Conservation (phyloP, 129 eudicot genomes). For the Tagetes erecta region DNA sequence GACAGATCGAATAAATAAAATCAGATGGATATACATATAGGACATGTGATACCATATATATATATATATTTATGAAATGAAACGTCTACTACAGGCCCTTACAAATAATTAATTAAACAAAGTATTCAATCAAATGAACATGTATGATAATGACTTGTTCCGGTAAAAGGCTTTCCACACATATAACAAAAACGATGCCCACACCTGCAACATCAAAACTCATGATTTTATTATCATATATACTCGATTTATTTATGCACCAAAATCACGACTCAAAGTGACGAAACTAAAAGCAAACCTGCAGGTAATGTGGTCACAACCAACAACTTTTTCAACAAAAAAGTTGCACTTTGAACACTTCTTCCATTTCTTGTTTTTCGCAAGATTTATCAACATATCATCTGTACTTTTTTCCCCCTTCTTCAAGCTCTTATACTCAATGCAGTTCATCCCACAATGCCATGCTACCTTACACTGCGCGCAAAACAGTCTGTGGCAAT, state of each 20-base stretch:
- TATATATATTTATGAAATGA: no score
- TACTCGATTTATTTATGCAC: no score
- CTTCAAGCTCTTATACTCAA: conserved; percentile 35
- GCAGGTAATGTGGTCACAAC: conserved; percentile 59
- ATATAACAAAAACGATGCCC: conserved; percentile 50
- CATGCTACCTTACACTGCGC: conserved; percentile 52
- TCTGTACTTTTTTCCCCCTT: conserved; percentile 34
- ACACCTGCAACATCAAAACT: conserved; percentile 41
- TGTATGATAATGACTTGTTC: no score
- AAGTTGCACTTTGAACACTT: conserved; percentile 49
- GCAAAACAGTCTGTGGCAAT: conserved; percentile 53
- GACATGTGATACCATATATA: no score
- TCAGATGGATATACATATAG: no score
- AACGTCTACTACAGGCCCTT: no score
- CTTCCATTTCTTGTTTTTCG: conserved; percentile 47
- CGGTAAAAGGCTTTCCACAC: no score
- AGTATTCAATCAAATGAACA: no score
- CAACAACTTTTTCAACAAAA: conserved; percentile 48
- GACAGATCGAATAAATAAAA: no score
- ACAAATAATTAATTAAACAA: no score
- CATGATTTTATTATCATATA: neutral
- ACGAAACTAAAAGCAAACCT: conserved; percentile 22
- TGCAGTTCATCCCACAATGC: conserved; percentile 50
- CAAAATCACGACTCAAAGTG: no score
- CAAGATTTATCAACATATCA: conserved; percentile 42